Percentiles rank a stretch among this genome's conserved stretches.
These are phyloP conservation scores for Cadophora gregata DNA, from an alignment of 2,329 filamentous ascomycete genomes.

Conservation along the genomic window DNA sequence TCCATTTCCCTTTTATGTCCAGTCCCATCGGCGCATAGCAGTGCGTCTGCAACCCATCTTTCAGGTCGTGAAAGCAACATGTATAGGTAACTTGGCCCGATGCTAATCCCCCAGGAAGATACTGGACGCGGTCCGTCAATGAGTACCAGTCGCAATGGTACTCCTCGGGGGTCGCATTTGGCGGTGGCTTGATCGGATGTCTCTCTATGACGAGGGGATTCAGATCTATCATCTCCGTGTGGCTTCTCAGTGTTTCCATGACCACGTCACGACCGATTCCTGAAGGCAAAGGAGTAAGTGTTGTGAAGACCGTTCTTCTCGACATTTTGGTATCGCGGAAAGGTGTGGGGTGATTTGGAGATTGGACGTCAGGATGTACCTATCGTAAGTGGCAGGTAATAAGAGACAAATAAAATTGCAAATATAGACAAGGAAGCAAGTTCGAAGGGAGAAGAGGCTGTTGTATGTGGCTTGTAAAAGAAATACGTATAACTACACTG, in stretches of 20 bases:
- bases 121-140: constrained; percentile 77
- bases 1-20: constrained; percentile 81
- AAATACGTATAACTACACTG: too few relatives aligned
- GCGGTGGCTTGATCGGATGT: constrained; percentile 69
- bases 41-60: constrained; percentile 79
- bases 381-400: too few relatives aligned
- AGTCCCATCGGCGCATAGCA: constrained; percentile 83
- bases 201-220: constrained; percentile 83
- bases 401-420: too few relatives aligned
- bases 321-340: constrained; percentile 33
- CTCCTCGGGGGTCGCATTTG: constrained; percentile 73
- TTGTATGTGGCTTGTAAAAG: too few relatives aligned
- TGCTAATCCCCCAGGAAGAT: constrained; percentile 69
- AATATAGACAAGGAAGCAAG: too few relatives aligned
- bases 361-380: too few relatives aligned
- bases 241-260: constrained; percentile 76
- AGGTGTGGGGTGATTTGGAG: constrained; percentile 10
- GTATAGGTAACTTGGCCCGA: constrained; percentile 77
- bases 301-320: constrained; percentile 68
- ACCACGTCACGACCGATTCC: constrained; percentile 73
- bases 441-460: too few relatives aligned
- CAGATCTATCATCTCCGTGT: constrained; percentile 83
- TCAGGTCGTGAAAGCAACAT: constrained; percentile 78
- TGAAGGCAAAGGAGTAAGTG: constrained; percentile 76
- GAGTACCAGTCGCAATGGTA: constrained; percentile 77